phyloP scores from a whole-genome alignment of 225 moss, liverwort and hornwort genomes.

The Physcomitrellopsis africana region DNA sequence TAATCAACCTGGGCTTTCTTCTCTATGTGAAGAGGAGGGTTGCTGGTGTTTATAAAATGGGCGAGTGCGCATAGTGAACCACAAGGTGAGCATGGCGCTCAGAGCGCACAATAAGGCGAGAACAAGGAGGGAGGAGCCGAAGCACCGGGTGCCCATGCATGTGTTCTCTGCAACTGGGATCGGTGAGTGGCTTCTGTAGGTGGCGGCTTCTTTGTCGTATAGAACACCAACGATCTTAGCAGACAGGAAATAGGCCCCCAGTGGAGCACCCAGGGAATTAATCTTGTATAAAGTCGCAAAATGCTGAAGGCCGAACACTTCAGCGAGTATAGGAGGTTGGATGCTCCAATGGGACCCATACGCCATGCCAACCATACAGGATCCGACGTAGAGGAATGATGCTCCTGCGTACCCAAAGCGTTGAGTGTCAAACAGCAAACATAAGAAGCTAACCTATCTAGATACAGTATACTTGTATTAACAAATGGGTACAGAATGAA shows the following conservation, averaged over 20 bases:
- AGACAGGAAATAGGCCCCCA: slow-evolving; percentile 51
- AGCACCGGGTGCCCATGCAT: slow-evolving; percentile 52
- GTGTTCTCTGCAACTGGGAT: slow-evolving; percentile 40
- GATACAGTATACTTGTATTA: not conserved
- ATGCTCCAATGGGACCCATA: slow-evolving; percentile 62
- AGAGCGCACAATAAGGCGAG: slow-evolving; percentile 44
- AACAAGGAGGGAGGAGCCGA: slow-evolving; percentile 49
- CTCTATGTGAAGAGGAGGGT: slow-evolving; percentile 16
- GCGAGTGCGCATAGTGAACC: slow-evolving; percentile 55
- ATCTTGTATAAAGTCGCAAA: slow-evolving; percentile 61
- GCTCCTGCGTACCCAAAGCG: slow-evolving; percentile 31
- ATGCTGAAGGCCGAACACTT: slow-evolving; percentile 56
- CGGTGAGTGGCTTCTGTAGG: slow-evolving; percentile 34
- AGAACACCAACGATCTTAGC: slow-evolving; percentile 51
- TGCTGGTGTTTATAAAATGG: slow-evolving; percentile 7
- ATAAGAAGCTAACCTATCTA: not conserved
- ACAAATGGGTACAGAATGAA: not conserved
- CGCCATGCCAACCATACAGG: slow-evolving; percentile 50
- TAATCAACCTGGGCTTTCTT: slow-evolving; percentile 29
- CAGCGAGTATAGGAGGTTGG: slow-evolving; percentile 54
- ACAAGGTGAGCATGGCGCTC: slow-evolving; percentile 39
- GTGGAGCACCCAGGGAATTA: slow-evolving; percentile 26
- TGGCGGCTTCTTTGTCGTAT: slow-evolving; percentile 46
- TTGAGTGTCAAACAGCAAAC: not conserved
- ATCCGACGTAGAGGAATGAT: slow-evolving; percentile 43